Percentiles rank a stretch among this genome's conserved stretches.
Evolutionary conservation across 768 basidiomycete genomes (phyloP).

Genomic region (Sistotremastrum suecicum): DNA sequence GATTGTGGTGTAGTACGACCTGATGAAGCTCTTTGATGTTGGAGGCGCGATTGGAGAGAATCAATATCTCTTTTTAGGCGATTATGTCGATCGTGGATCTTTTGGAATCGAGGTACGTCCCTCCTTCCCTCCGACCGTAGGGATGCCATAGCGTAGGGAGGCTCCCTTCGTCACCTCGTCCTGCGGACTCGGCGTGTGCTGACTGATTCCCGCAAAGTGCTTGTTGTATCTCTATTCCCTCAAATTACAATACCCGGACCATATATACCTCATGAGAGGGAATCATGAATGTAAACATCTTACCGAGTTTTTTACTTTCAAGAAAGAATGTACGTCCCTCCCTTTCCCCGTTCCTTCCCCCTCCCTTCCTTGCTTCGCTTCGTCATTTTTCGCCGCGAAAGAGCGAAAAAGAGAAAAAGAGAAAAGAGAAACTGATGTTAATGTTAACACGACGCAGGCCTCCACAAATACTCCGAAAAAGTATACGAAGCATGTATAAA

Average conservation of each 20-base stretch:
- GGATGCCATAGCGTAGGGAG: background rate
- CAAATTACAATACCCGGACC: slow-evolving; percentile 81
- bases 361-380: background rate
- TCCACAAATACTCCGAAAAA: slow-evolving; percentile 74
- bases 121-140: background rate
- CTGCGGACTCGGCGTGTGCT: background rate
- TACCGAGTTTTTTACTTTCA: slow-evolving; percentile 97
- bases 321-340: slow-evolving; percentile 69
- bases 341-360: background rate
- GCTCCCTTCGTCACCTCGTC: background rate
- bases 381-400: background rate
- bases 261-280: slow-evolving; percentile 74
- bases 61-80: slow-evolving; percentile 85
- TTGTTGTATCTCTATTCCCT: slow-evolving; percentile 85
- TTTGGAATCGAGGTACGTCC: slow-evolving; percentile 64
- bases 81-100: slow-evolving; percentile 94
- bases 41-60: slow-evolving; percentile 79
- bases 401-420: no score
- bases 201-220: slow-evolving; percentile 33
- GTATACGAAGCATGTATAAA: slow-evolving; percentile 90
- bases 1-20: slow-evolving; percentile 55
- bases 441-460: slow-evolving; percentile 31
- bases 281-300: slow-evolving; percentile 97
- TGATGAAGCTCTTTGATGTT: slow-evolving; percentile 96
- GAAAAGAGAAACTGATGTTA: background rate